phyloP scores from a whole-genome alignment of 2,329 filamentous ascomycete genomes.

The Trichoderma sp. region DNA sequence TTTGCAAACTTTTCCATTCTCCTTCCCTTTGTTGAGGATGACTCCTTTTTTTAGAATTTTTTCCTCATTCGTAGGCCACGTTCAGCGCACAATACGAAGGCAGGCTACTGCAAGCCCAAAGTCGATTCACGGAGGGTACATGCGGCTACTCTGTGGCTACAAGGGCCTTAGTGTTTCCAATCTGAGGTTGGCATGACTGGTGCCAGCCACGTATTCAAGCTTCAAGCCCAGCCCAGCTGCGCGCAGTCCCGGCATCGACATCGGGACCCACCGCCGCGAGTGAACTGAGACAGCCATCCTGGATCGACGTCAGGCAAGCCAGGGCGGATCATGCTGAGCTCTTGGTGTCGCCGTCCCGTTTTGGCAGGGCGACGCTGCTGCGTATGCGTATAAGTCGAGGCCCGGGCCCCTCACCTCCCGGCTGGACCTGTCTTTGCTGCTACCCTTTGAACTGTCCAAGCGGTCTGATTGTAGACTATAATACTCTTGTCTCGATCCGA shows the following conservation, averaged over 20 bases:
- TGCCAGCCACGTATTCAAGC: constrained; percentile 27
- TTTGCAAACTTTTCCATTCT: constrained; percentile 8
- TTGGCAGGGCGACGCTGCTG: constrained; percentile 8
- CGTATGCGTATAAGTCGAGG: constrained; percentile 27
- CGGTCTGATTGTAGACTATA: constrained; percentile 7
- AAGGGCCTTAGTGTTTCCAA: constrained; percentile 2
- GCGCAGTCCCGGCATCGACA: constrained; percentile 22
- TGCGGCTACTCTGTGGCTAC: constrained; percentile 21
- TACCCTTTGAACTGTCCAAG: neutral
- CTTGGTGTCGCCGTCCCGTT: constrained; percentile 12
- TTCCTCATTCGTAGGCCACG: neutral
- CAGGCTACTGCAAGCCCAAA: neutral
- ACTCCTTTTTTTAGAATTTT: constrained; percentile 7
- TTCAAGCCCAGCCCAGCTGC: constrained; percentile 20
- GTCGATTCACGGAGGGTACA: neutral
- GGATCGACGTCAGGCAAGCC: constrained; percentile 25
- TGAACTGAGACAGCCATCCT: constrained; percentile 24
- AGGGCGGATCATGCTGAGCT: constrained; percentile 15
- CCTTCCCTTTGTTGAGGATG: neutral
- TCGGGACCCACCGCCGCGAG: constrained; percentile 5
- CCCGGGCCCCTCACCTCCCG: neutral
- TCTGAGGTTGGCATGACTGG: constrained; percentile 20
- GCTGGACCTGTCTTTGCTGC: neutral
- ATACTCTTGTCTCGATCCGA: neutral
- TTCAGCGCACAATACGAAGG: neutral